Evolutionary conservation across 805 yeast species (phyloP), one percentile per base, ranked within the genome.

Genomic region (Kazachstania taianensis): DNA sequence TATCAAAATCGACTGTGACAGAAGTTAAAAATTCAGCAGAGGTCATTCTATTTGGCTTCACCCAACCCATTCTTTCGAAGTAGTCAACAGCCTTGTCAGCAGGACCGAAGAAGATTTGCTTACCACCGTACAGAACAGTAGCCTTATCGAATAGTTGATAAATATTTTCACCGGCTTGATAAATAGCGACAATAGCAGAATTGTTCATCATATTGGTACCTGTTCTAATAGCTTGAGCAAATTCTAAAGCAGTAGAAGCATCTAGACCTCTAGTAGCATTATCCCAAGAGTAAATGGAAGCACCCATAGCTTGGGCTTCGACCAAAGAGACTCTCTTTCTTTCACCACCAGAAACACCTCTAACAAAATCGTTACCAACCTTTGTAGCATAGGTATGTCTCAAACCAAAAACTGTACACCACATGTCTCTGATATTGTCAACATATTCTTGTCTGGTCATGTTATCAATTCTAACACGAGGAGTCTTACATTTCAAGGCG

Each of bases 271-370:
- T 67, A 13, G 83, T 77, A 17, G 81, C 78, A 46, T 76, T 77
- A 59, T 76, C 83, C 72, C 77, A 76, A 43, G 80, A 73, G 44
- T 65, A 74, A 16, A 75, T 62, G 5, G 72, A 61, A 7, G 72
- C 76, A 36, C 70, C 64, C 49, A 70, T 62, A 22, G 71, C 66
- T 47, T 72, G 66, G 3, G 73, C 80, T 55, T 77, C 83, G 3
- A 78, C 82, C 46, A 77, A 69, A 4, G 81, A 74, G 17, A 76
- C 81, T 62, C 83, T 72, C 59, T 77, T 77, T 47, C 83, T 62
- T 60, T 77, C 81, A 59, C 83, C 83, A 50, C 83, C 83, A 24
- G 81, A 75, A 31, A 77, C 74, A 57, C 83, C 83, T 55, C 81
- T 66, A 13, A 77, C 73, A 38, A 69, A 72, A 53, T 77, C 82